Evolutionary conservation across 352 stramenopile species (phyloP), one percentile per base, ranked within the genome.

Genomic region (Vaucheria bursata): DNA sequence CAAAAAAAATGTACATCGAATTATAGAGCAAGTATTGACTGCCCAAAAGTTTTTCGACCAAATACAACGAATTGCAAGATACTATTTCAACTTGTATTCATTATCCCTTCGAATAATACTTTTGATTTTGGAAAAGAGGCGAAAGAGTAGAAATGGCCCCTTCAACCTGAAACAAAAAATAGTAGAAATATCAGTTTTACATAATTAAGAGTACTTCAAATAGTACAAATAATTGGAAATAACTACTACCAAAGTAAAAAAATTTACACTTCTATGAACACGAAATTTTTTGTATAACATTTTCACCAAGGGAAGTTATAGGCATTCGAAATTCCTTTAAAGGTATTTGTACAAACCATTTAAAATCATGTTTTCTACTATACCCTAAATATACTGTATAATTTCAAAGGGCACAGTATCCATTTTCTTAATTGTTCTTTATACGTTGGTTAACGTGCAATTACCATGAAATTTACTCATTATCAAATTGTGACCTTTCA

Each of bases 31-130:
- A 25, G 12, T 25, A 12, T 25, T 59, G 45, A 12, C 45, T 25
- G 12, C 45, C 45, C 45, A 59, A 18, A 25, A 18, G 25, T 59
- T 25, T 25, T 59, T 59, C 45, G 12, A 12, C 12, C 45, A 12
- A 25, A 12, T 59, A 25, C 45, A 18, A 59, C 45, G 12, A 25
- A 12, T 12, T 12, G 12, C 12, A 18, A 12, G 45, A 18, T 59
- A 25, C 45, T 12, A 12, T 12, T 25, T 25, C 12, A 59, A 59
- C 12, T 59, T 12, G 12, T 25, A 12, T 59, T 12, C 45, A 25
- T 25, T 59, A 59, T 59, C 45, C 45, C 45, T 59, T 59, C 45
- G 45, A 59, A 25, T 59, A 59, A 59, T 59, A 59, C 25, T 59
- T 59, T 25, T 59, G 45, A 25, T 12, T 12, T 25, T 59, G 45